A percentile compares a stretch with the other conserved stretches of the same genome.
phyloP scores from a whole-genome alignment of 306 rosid genomes.

The Cercis canadensis region DNA sequence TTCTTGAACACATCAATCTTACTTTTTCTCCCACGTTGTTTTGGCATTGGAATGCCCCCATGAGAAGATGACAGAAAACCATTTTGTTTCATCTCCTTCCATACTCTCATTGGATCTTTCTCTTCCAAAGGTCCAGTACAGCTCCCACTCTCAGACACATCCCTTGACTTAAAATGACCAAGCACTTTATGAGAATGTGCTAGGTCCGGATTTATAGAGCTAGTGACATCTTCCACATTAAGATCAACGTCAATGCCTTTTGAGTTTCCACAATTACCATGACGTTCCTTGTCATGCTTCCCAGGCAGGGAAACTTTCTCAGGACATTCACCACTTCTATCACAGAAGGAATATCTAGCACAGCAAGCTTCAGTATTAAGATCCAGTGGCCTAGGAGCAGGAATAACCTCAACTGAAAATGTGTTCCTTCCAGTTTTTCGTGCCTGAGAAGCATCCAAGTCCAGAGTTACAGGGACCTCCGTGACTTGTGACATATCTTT shows the following conservation, averaged over 20 bases:
- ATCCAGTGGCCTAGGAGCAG: conserved; percentile 47
- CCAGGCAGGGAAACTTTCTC: conserved; percentile 39
- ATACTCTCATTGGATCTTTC: conserved; percentile 66
- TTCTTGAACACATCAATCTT: conserved; percentile 68
- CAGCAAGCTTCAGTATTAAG: conserved; percentile 55
- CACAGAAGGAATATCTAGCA: conserved; percentile 40
- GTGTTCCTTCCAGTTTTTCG: conserved; percentile 41
- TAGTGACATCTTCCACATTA: conserved; percentile 71
- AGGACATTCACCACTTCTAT: conserved; percentile 37
- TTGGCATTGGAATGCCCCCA: conserved; percentile 90
- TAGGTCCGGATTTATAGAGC: conserved; percentile 50
- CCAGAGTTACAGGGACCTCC: conserved; percentile 45
- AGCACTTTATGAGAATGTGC: conserved; percentile 47
- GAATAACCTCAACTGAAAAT: conserved; percentile 14
- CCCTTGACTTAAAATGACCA: conserved; percentile 56
- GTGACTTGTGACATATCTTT: conserved; percentile 55
- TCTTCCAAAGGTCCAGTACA: conserved; percentile 68
- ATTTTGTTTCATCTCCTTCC: conserved; percentile 92
- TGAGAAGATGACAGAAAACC: conserved; percentile 87
- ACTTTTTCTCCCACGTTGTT: conserved; percentile 75
- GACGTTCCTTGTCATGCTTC: conserved; percentile 39
- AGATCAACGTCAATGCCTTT: conserved; percentile 68
- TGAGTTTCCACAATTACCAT: conserved; percentile 30
- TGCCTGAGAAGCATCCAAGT: conserved; percentile 45
- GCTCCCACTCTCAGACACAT: conserved; percentile 83